Evolutionary conservation across 805 yeast genomes (phyloP).

Genomic region (Komagataella ulmi): DNA sequence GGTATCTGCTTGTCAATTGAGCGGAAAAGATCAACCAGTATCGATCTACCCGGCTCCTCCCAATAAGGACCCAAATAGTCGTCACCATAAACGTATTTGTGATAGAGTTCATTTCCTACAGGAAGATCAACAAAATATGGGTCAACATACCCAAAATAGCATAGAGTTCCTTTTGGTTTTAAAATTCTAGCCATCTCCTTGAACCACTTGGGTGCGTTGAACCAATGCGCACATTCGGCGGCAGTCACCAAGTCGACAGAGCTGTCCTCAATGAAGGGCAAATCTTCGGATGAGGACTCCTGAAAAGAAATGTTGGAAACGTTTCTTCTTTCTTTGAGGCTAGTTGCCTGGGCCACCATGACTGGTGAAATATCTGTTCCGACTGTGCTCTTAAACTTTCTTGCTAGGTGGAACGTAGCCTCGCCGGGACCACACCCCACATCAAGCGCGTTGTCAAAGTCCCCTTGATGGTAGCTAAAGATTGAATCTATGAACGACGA

Average conservation of each 20-base stretch:
- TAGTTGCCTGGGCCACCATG: conserved; percentile 32
- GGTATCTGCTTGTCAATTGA: conserved; percentile 30
- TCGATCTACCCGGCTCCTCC: conserved; percentile 73
- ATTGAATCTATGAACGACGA: conserved; percentile 28
- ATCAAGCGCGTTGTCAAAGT: conserved; percentile 37
- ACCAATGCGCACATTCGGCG: conserved; percentile 89
- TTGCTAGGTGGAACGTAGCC: conserved; percentile 30
- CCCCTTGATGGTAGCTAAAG: conserved; percentile 19
- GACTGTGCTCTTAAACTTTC: conserved; percentile 21
- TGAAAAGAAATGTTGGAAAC: conserved; percentile 7
- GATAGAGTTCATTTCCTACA: conserved; percentile 38
- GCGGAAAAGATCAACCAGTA: conserved; percentile 29
- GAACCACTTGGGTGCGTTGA: conserved; percentile 18
- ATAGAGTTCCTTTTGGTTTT: conserved; percentile 33
- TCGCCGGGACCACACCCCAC: conserved; percentile 48
- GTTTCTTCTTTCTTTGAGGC: conserved; percentile 12
- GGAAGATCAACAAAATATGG: conserved; percentile 40
- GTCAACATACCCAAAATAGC: conserved; percentile 73
- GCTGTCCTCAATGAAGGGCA: conserved; percentile 15
- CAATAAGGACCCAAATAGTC: conserved; percentile 53
- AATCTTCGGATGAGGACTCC: conserved; percentile 11
- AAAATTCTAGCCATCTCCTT: conserved; percentile 20
- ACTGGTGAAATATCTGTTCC: conserved; percentile 33
- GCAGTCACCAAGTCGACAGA: conserved; percentile 52
- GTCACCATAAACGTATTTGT: conserved; percentile 26